Evolutionary conservation across 257 asterid genomes (phyloP), one percentile per base, ranked within the genome.

Genomic region (Solanum stenotomum): DNA sequence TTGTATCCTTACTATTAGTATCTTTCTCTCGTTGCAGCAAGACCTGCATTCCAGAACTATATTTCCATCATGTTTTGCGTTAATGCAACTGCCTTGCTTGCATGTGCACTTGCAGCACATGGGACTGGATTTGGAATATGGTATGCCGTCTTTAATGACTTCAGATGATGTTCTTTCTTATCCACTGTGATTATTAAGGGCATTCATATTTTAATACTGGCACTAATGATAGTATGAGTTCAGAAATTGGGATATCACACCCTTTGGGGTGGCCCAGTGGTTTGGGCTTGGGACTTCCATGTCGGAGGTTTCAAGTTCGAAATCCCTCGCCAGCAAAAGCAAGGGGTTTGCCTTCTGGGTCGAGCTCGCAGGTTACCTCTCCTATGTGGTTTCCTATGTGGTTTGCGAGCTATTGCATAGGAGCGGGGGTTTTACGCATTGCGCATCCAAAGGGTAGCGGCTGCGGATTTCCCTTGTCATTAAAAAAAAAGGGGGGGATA

Each of bases 21-120:
- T 78, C 29, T 56, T 79, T 68, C 59, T 25, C 10, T 33, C 37
- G 38, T 75, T 91, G 87, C 91, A 91, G 93, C 93, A 89, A 91
- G 93, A 89, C 93, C 93, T 33, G 90, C 93, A 83, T 91, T 90
- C 90, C 90, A 91, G 90, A 90, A 91, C 87, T 91, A 91, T 52
- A 77, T 91, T 35, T 87, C 89, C 84, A 83, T 89, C 90, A 90
- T 90, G 93, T 89, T 90, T 86, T 71, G 87, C 83, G 59, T 91
- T 33, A 90, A 91, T 85, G 89, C 87, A 46, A n/a, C 85, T 82
- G 90, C 89, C 34, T 27, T 89, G 65, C n/a, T 90, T 84, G 88
- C 92, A 46, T 91, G 92, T 83, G 91, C 89, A 38, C 87, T 91
- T 67, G 89, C 93, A 2, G 90, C 90, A 86, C 85, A 90, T 89